These are phyloP conservation scores for Biscogniauxia marginata DNA, from an alignment of 2,329 filamentous ascomycete genomes.

Conservation along the genomic window DNA sequence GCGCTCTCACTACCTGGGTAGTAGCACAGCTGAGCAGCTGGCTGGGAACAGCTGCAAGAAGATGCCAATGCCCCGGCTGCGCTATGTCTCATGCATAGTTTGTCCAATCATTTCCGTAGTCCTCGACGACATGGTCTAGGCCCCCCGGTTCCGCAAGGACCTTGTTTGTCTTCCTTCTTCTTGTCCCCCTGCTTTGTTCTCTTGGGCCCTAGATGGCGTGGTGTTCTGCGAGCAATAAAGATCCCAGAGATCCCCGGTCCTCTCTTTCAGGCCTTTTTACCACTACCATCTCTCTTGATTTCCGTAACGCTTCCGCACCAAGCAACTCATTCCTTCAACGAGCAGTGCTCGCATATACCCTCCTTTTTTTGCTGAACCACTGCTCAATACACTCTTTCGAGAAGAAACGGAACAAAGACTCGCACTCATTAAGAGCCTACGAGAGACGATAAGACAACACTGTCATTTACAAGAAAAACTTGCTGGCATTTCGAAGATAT, in stretches of 20 bases:
- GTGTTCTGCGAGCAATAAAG: neutral
- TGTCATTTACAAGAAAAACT: neutral
- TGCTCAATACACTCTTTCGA: slow-evolving; percentile 31
- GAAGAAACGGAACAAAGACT: slow-evolving; percentile 11
- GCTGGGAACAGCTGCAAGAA: neutral
- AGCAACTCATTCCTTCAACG: slow-evolving; percentile 31
- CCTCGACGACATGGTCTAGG: slow-evolving; percentile 1
- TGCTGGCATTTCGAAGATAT: slow-evolving; percentile 13
- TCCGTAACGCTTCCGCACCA: slow-evolving; percentile 11
- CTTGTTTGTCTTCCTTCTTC: neutral
- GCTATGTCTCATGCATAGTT: slow-evolving; percentile 16
- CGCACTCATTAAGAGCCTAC: neutral
- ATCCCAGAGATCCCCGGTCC: slow-evolving; percentile 1
- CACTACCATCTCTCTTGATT: slow-evolving; percentile 11
- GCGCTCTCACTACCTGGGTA: slow-evolving; percentile 6
- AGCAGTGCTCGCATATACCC: slow-evolving; percentile 37
- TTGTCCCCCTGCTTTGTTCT: slow-evolving; percentile 3
- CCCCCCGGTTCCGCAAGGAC: slow-evolving; percentile 3
- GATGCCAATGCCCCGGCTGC: slow-evolving; percentile 9
- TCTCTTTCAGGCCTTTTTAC: slow-evolving; percentile 4
- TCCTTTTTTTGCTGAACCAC: slow-evolving; percentile 26
- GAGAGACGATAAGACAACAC: slow-evolving; percentile 1
- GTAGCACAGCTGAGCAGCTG: slow-evolving; percentile 8
- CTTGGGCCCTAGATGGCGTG: slow-evolving; percentile 10
- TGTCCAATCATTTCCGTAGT: slow-evolving; percentile 10